Percentiles rank a stretch among this genome's conserved stretches.
These are phyloP conservation scores for Gremmenia infestans DNA, from an alignment of 2,329 filamentous ascomycete genomes.

Conservation along the genomic window DNA sequence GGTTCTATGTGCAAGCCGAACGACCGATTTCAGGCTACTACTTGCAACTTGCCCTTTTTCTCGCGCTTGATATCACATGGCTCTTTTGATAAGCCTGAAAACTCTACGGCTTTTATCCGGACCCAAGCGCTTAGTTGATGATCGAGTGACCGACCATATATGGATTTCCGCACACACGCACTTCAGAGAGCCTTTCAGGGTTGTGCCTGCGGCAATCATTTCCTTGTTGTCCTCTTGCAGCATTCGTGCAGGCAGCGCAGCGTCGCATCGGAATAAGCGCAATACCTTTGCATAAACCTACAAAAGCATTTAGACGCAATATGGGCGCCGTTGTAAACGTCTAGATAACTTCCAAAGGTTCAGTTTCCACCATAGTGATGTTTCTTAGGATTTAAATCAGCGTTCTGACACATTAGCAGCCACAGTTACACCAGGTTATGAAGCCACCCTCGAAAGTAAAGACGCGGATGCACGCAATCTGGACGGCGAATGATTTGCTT, in stretches of 20 bases:
- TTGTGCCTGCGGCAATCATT: neutral
- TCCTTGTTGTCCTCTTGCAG: neutral
- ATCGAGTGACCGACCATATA: neutral
- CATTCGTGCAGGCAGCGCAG: neutral
- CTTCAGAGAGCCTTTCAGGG: neutral
- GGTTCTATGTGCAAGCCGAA: no score
- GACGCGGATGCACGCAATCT: neutral
- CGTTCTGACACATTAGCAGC: neutral
- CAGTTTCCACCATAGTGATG: neutral
- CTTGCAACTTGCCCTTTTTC: no score
- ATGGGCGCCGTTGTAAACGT: no score
- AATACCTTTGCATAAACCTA: neutral
- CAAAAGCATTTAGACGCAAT: no score
- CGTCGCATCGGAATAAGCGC: neutral
- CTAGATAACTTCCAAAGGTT: no score
- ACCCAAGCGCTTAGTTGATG: neutral
- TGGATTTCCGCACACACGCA: neutral
- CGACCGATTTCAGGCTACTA: no score
- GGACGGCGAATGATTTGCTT: neutral
- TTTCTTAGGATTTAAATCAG: neutral
- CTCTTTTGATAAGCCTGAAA: neutral
- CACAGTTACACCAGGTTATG: neutral
- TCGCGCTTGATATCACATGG: neutral
- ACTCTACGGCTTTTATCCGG: neutral
- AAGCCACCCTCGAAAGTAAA: neutral